Evolutionary conservation across 202 grass and related monocot species (phyloP), one percentile per base, ranked within the genome.

Genomic region (Musa balbisiana): DNA sequence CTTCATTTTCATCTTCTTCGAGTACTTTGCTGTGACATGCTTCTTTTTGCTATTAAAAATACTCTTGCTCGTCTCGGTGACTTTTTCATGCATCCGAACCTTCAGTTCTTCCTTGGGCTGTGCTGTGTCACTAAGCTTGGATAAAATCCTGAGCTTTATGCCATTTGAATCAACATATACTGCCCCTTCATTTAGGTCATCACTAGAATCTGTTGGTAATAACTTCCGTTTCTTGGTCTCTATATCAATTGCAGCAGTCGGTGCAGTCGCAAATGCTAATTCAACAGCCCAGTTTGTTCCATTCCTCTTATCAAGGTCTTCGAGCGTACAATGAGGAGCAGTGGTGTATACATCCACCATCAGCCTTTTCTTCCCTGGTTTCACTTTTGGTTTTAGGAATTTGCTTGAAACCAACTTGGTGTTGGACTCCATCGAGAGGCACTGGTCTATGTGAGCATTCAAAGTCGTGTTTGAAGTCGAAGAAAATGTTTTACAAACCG

Each of bases 151-250:
- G 62, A 98, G 85, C 78, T 98, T 98, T 89, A 94, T 89, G 49
- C 94, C 91, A 26, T 94, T 91, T n/a, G 94, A 94, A 94, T 98
- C 94, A 79, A 92, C 88, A 80, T 98, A 92, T 70, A 98, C 91
- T 60, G 84, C 85, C 67, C 82, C 87, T 86, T 88, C 84, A 77
- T 78, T 82, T 67, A 82, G 70, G 24, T 74, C 81, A 78, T 69
- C 81, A 83, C 77, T 88, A 53, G 81, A 53, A 27, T 90, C 86
- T 33, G 76, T 60, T 52, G 78, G 75, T 62, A 73, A 56, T 25
- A 82, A 53, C 66, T 82, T 80, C 62, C 55, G 83, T 50, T 69
- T 93, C 72, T 20, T 82, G 1, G 84, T 88, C 83, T 89, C 80
- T 49, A 72, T 74, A 53, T 49, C 74, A 54, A 78, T 66, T 27